phyloP scores from a whole-genome alignment of 768 basidiomycete species.

The Astraeus odoratus region DNA sequence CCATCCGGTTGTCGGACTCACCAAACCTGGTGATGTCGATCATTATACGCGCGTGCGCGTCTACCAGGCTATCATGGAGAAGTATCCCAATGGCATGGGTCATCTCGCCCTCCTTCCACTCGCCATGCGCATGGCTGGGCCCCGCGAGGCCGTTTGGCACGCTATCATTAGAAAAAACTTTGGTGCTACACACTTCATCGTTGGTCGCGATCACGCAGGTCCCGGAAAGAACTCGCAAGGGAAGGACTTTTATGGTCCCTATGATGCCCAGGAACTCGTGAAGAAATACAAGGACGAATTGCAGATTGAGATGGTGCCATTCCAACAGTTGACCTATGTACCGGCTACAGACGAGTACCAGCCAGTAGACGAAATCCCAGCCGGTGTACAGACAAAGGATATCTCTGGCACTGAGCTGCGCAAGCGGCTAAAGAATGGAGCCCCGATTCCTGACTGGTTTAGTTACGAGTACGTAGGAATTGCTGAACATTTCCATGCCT shows the following conservation, averaged over 20 bases:
- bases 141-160: constrained; percentile 97
- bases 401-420: constrained; percentile 98
- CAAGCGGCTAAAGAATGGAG: constrained; percentile 80
- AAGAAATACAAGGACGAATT: constrained; percentile 88
- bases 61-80: constrained; percentile 97
- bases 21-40: constrained; percentile 91
- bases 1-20: constrained; percentile 96
- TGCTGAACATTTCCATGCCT: neutral
- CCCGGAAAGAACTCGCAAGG: constrained; percentile 97
- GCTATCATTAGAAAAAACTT: constrained; percentile 99
- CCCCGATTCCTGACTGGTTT: constrained; percentile 98
- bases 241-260: constrained; percentile 95
- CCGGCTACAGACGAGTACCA: constrained; percentile 94
- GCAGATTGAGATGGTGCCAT: constrained; percentile 95
- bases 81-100: constrained; percentile 98
- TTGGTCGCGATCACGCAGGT: constrained; percentile 90
- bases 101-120: constrained; percentile 93
- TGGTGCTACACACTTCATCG: constrained; percentile 97
- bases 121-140: constrained; percentile 99
- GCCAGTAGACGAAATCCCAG: constrained; percentile 88
- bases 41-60: constrained; percentile 95
- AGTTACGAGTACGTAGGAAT: constrained; percentile 76
- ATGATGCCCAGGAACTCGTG: constrained; percentile 92
- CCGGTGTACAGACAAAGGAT: constrained; percentile 89
- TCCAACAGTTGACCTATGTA: constrained; percentile 94